Conservation (phyloP, 768 basidiomycete genomes). For the Agrocybe praecox region DNA sequence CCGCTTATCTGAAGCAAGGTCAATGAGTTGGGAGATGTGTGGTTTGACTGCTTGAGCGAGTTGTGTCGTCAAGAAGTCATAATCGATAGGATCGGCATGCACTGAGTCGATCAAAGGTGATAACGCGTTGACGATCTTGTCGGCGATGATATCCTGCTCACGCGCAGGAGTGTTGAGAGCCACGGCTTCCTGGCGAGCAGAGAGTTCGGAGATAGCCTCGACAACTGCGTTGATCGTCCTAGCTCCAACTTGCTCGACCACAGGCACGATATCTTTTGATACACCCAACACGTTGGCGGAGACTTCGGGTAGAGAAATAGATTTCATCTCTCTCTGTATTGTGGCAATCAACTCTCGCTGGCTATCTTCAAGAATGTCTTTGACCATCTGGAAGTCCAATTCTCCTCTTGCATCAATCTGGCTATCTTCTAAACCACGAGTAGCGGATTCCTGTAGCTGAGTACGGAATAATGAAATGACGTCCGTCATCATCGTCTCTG, state of each 20-base stretch:
- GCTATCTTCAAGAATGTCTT: conserved; percentile 66
- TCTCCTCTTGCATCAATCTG: conserved; percentile 76
- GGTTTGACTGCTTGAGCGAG: conserved; percentile 88
- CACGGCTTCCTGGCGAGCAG: conserved; percentile 59
- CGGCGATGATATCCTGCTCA: conserved; percentile 61
- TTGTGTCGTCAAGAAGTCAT: conserved; percentile 72
- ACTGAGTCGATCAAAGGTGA: conserved; percentile 62
- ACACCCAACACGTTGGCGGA: conserved; percentile 21
- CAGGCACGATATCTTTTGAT: conserved; percentile 36
- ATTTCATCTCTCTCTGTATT: conserved; percentile 62
- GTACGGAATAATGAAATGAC: conserved; percentile 68
- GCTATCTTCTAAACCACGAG: conserved; percentile 57
- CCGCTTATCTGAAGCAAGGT: conserved; percentile 85
- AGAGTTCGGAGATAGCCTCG: conserved; percentile 57
- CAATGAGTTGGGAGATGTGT: conserved; percentile 86
- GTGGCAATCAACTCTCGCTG: conserved; percentile 60
- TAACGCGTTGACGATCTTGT: conserved; percentile 59
- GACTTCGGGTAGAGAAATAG: conserved; percentile 46
- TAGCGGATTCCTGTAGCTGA: conserved; percentile 66
- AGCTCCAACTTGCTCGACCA: conserved; percentile 61
- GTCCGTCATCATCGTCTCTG: conserved; percentile 66
- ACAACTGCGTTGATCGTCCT: conserved; percentile 63
- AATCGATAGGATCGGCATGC: conserved; percentile 72
- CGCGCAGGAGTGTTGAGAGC: conserved; percentile 46
- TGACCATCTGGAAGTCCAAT: conserved; percentile 77